Evolutionary conservation across 768 basidiomycete genomes (phyloP).

Genomic region (Amanita jacksonii): DNA sequence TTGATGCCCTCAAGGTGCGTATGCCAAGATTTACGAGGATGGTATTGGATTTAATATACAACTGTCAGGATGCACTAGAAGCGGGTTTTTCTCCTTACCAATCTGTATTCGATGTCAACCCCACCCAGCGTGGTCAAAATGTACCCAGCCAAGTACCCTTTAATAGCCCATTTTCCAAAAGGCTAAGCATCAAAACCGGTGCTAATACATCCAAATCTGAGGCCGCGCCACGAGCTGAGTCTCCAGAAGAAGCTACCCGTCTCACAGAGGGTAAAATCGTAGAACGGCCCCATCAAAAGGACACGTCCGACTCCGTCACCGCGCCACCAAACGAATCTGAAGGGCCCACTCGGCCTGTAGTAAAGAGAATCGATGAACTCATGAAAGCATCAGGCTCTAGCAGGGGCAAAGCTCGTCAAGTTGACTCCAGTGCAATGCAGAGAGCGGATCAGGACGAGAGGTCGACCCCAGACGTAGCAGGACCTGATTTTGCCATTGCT

Average conservation of each 20-base stretch:
- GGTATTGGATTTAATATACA: background rate
- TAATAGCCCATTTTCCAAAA: constrained; percentile 1
- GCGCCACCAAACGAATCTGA: too few relatives aligned
- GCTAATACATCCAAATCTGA: background rate
- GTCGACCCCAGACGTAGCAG: too few relatives aligned
- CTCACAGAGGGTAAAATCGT: too few relatives aligned
- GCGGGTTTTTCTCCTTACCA: constrained; percentile 54
- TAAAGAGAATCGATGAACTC: too few relatives aligned
- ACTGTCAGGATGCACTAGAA: constrained; percentile 55
- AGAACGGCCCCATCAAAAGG: too few relatives aligned
- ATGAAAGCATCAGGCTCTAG: too few relatives aligned
- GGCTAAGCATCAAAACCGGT: background rate
- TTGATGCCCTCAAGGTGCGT: constrained; percentile 67
- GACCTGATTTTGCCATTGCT: too few relatives aligned
- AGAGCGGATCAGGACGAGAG: background rate
- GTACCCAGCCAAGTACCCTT: constrained; percentile 13
- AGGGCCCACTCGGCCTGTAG: too few relatives aligned
- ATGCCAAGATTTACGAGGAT: background rate
- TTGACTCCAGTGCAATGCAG: too few relatives aligned
- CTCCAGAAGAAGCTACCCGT: background rate
- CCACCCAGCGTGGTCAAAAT: constrained; percentile 16
- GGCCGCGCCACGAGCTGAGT: background rate
- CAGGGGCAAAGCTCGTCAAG: too few relatives aligned
- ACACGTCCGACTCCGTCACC: too few relatives aligned
- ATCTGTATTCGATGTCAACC: constrained; percentile 58